Conservation (phyloP, 129 eudicot genomes). For the Chrysanthemum lavandulifolium region DNA sequence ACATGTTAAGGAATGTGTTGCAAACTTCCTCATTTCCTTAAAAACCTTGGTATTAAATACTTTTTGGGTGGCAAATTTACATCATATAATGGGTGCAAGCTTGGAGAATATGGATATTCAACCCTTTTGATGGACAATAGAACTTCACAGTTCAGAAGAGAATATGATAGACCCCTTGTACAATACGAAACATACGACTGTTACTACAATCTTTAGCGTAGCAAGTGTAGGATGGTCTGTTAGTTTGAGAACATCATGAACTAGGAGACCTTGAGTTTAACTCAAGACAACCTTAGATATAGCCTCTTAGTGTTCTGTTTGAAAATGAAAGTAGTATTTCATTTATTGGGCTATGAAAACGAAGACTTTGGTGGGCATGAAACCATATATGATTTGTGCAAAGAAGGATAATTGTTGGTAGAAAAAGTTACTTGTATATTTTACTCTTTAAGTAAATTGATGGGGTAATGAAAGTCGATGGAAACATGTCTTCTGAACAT, state of each 20-base stretch:
- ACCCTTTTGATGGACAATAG: neutral
- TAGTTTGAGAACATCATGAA: neutral
- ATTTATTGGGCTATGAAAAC: neutral
- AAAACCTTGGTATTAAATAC: neutral
- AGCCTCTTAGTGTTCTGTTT: neutral
- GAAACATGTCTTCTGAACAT: neutral
- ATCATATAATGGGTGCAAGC: neutral
- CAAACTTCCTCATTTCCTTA: neutral
- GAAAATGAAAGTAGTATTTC: neutral
- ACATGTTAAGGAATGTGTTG: neutral
- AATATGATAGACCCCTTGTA: neutral
- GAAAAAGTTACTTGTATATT: neutral
- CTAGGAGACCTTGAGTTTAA: neutral
- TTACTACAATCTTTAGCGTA: neutral
- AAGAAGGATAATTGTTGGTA: neutral
- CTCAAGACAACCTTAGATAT: neutral
- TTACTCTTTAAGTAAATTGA: neutral
- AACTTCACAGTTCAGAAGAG: neutral
- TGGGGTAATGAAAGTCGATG: neutral
- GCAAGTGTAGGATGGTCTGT: neutral
- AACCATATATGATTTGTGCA: neutral
- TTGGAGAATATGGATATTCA: neutral
- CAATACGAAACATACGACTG: neutral
- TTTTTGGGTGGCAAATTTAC: neutral
- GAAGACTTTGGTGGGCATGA: neutral